Conservation (phyloP, 2,329 filamentous ascomycete species). For the Aureobasidium subglaciale region DNA sequence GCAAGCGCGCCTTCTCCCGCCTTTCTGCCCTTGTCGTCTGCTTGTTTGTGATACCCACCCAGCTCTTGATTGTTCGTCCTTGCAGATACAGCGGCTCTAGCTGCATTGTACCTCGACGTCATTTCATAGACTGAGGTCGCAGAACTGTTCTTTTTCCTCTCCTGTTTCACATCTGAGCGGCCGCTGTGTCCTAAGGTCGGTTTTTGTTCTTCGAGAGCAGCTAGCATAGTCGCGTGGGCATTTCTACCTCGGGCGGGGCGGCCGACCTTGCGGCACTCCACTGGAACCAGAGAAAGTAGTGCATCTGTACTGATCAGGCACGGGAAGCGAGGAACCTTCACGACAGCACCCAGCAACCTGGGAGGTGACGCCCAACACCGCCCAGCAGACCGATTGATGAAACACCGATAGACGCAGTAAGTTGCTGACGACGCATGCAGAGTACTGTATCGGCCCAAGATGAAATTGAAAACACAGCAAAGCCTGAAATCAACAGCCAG, state of each 20-base stretch:
- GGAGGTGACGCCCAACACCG: constrained; percentile 3
- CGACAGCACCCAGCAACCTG: constrained; percentile 4
- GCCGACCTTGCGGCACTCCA: not conserved
- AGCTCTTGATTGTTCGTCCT: constrained; percentile 9
- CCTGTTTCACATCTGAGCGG: not conserved
- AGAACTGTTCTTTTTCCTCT: not conserved
- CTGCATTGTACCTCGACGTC: constrained; percentile 4
- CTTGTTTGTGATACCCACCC: not conserved
- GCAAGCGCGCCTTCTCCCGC: constrained; percentile 13
- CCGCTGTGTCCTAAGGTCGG: not conserved
- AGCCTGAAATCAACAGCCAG: constrained; percentile 5
- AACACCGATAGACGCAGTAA: constrained; percentile 1
- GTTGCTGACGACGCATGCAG: constrained; percentile 11
- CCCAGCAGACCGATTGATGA: constrained; percentile 7
- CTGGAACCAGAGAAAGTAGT: not conserved
- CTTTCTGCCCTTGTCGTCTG: constrained; percentile 12
- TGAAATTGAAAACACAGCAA: not conserved
- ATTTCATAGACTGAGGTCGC: not conserved
- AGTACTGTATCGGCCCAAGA: not conserved
- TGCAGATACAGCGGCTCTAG: constrained; percentile 13
- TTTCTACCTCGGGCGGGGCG: not conserved
- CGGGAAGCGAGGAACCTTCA: constrained; percentile 9
- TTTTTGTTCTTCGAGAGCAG: not conserved
- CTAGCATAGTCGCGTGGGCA: constrained; percentile 1
- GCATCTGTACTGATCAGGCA: not conserved